Evolutionary conservation across 148 eudicot genomes (phyloP).

Genomic region (Vaccinium myrtillus): DNA sequence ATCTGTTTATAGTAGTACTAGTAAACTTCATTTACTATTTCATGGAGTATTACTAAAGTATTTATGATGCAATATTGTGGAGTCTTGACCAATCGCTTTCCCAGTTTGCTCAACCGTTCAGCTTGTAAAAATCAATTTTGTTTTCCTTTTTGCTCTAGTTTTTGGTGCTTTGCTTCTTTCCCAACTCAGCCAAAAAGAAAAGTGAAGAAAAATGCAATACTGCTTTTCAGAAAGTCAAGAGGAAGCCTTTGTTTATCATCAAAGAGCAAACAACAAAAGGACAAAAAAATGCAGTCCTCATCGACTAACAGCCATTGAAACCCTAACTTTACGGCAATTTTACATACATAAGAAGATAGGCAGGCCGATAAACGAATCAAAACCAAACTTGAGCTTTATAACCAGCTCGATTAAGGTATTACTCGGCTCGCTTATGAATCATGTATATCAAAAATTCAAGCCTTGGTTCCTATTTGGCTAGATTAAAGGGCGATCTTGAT

Average conservation of each 20-base stretch:
- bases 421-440: no score
- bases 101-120: background rate
- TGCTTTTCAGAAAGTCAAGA: background rate
- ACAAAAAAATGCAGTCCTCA: background rate
- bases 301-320: background rate
- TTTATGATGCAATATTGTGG: background rate
- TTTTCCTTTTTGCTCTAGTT: background rate
- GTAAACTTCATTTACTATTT: background rate
- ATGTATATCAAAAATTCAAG: no score
- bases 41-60: background rate
- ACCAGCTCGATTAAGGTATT: no score
- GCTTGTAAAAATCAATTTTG: background rate
- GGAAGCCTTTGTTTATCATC: background rate
- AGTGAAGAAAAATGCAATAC: background rate
- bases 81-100: background rate
- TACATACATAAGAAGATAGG: no score
- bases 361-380: no score
- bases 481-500: no score
- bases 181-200: background rate
- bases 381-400: no score
- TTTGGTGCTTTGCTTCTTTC: background rate
- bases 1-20: background rate
- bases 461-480: no score
- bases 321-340: background rate
- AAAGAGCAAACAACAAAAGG: slow-evolving; percentile 9